Evolutionary conservation across 257 asterid genomes (phyloP).

Genomic region (Prunella vulgaris): DNA sequence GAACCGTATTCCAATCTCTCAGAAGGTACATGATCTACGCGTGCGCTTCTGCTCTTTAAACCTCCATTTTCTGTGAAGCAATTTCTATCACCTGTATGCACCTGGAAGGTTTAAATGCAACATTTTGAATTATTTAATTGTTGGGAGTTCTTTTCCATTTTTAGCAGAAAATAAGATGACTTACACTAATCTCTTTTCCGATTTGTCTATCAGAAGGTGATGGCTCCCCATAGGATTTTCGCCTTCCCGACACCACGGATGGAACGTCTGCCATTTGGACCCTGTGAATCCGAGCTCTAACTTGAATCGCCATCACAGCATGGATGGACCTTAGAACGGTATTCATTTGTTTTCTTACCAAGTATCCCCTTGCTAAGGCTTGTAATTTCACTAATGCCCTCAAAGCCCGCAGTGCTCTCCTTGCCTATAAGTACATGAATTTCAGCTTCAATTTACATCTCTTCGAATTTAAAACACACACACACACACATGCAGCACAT

Average conservation of each 20-base stretch:
- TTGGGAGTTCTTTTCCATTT: neutral
- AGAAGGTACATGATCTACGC: constrained; percentile 18
- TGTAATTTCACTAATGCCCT: constrained; percentile 71
- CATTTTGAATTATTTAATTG: neutral
- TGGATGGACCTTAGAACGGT: constrained; percentile 51
- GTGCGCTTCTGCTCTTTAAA: constrained; percentile 39
- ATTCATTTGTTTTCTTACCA: constrained; percentile 59
- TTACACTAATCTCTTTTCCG: constrained; percentile 25
- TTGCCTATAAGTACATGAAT: constrained; percentile 49
- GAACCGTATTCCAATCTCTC: constrained; percentile 35
- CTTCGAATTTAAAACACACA: neutral
- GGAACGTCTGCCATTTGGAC: constrained; percentile 44
- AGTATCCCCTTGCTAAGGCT: constrained; percentile 72
- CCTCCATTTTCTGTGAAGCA: constrained; percentile 23
- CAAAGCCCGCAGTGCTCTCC: constrained; percentile 63
- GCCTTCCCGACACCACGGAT: constrained; percentile 15
- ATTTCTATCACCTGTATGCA: constrained; percentile 21
- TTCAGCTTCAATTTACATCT: neutral
- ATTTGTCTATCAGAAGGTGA: constrained; percentile 28
- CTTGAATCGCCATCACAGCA: constrained; percentile 62
- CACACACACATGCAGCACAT: neutral
- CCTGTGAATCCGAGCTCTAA: constrained; percentile 63
- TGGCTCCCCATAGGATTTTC: constrained; percentile 23
- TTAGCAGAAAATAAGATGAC: constrained; percentile 1
- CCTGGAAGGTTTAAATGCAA: constrained; percentile 24